Evolutionary conservation across 345 rosid genomes (phyloP).

Genomic region (Pistacia vera): DNA sequence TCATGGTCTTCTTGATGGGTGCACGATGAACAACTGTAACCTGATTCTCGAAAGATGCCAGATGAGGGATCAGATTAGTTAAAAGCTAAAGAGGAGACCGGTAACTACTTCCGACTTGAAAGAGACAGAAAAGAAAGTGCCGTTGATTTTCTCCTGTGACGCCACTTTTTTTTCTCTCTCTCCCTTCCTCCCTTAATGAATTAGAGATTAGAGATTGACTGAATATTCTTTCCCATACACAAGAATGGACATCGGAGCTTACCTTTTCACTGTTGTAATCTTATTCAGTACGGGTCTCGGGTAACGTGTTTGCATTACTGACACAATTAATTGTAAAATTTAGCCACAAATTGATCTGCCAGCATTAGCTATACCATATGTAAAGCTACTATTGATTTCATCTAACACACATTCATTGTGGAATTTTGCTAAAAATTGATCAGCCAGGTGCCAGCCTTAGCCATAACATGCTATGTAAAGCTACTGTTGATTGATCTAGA

Average conservation of each 20-base stretch:
- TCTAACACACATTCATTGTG: not conserved
- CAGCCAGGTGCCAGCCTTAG: not conserved
- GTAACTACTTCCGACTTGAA: not conserved
- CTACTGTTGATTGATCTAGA: not conserved
- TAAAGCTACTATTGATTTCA: too few relatives aligned
- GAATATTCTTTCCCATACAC: constrained; percentile 12
- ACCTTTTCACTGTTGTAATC: constrained; percentile 3
- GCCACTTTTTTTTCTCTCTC: constrained; percentile 7
- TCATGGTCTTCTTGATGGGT: constrained; percentile 89
- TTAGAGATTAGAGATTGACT: not conserved
- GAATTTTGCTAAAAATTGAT: not conserved
- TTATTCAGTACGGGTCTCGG: not conserved
- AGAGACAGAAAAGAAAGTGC: not conserved
- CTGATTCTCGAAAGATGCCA: constrained; percentile 54
- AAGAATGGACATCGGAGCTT: not conserved
- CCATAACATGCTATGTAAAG: not conserved
- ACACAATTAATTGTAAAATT: not conserved
- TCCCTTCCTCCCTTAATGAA: not conserved
- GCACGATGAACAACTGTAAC: constrained; percentile 88
- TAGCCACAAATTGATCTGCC: not conserved
- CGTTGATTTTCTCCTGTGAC: not conserved
- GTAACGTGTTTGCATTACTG: not conserved
- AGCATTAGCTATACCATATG: not conserved
- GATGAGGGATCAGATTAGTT: constrained; percentile 24
- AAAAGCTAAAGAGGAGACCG: constrained; percentile 20